Evolutionary conservation across 352 stramenopile species (phyloP).

Genomic region (Poterioochromonas sp.): DNA sequence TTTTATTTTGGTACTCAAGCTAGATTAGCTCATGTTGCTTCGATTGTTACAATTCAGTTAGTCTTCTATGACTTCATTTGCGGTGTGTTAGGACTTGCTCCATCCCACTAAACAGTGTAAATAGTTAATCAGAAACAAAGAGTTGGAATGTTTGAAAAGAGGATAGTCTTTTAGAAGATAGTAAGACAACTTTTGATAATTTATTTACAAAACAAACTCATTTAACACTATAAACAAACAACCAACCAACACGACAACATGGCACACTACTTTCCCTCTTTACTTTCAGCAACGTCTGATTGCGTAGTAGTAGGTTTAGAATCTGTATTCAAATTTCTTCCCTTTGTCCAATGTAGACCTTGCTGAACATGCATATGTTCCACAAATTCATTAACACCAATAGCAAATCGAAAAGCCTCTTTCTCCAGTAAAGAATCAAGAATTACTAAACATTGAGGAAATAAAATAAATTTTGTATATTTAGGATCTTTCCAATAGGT

Average conservation of each 20-base stretch:
- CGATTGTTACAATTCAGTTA: slow-evolving; percentile 62
- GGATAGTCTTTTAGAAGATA: too few species aligned
- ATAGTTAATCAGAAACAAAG: too few species aligned
- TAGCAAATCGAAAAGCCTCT: background rate
- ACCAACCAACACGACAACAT: too few species aligned
- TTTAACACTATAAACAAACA: too few species aligned
- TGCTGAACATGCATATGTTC: slow-evolving; percentile 18
- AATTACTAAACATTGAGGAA: slow-evolving; percentile 13
- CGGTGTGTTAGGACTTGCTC: slow-evolving; percentile 53
- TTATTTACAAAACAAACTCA: too few species aligned
- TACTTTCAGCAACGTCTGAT: too few species aligned
- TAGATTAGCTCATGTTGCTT: slow-evolving; percentile 55
- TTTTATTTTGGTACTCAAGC: slow-evolving; percentile 57
- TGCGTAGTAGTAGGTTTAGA: too few species aligned
- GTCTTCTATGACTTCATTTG: slow-evolving; percentile 65
- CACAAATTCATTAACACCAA: background rate
- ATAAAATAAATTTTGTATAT: background rate
- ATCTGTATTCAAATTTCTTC: slow-evolving; percentile 43
- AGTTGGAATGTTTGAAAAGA: too few species aligned
- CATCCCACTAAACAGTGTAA: too few species aligned
- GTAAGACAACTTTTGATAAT: too few species aligned
- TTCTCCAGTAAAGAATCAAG: background rate
- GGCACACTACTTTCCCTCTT: too few species aligned
- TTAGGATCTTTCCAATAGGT: slow-evolving; percentile 14
- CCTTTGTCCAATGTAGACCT: background rate